Conservation (phyloP, 2,329 filamentous ascomycete genomes). For the Cyclaneusma minus region DNA sequence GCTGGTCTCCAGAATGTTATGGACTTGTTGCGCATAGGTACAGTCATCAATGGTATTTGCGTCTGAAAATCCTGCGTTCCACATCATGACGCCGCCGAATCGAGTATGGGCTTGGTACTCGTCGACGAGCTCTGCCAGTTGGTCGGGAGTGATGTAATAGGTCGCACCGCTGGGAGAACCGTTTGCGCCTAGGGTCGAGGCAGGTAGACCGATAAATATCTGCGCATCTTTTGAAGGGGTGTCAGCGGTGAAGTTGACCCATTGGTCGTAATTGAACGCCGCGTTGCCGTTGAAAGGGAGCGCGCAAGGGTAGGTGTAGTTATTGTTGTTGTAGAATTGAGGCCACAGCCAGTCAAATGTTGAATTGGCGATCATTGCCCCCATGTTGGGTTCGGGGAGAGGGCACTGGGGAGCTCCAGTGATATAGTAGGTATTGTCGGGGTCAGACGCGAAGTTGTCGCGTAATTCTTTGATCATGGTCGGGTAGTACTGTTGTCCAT, state of each 20-base stretch:
- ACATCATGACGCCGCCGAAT: slow-evolving; percentile 25
- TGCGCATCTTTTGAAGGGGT: slow-evolving; percentile 14
- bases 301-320: slow-evolving; percentile 8
- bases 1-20: slow-evolving; percentile 20
- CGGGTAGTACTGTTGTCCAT: slow-evolving; percentile 13
- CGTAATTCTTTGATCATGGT: slow-evolving; percentile 15
- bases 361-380: slow-evolving; percentile 21
- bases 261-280: slow-evolving; percentile 14
- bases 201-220: slow-evolving; percentile 18
- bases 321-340: slow-evolving; percentile 28
- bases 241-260: slow-evolving; percentile 13
- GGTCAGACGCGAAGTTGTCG: slow-evolving; percentile 18
- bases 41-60: slow-evolving; percentile 19
- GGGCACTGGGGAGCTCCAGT: slow-evolving; percentile 30
- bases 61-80: slow-evolving; percentile 26
- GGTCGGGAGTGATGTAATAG: slow-evolving; percentile 20
- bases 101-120: slow-evolving; percentile 15
- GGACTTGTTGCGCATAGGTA: slow-evolving; percentile 25
- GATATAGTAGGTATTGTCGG: slow-evolving; percentile 25
- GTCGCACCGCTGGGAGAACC: slow-evolving; percentile 17
- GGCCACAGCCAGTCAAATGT: slow-evolving; percentile 28
- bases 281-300: slow-evolving; percentile 7
- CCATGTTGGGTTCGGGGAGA: slow-evolving; percentile 28
- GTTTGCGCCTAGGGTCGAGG: slow-evolving; percentile 19
- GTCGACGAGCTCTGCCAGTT: slow-evolving; percentile 17